These are phyloP conservation scores for Tulasnella sp. DNA, from an alignment of 768 basidiomycete genomes.

Conservation along the genomic window DNA sequence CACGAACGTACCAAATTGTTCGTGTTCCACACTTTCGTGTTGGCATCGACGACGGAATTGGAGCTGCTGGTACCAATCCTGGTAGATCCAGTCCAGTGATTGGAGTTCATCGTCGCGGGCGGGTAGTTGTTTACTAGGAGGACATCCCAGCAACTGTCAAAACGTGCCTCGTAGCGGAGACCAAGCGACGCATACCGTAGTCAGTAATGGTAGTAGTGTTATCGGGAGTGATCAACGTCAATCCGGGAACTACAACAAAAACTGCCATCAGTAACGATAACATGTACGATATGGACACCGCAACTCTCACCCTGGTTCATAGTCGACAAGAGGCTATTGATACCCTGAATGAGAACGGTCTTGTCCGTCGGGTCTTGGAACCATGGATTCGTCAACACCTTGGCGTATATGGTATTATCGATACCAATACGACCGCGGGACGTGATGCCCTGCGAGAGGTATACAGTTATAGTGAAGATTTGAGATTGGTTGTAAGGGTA, in stretches of 20 bases:
- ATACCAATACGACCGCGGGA: slow-evolving; percentile 54
- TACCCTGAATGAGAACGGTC: slow-evolving; percentile 35
- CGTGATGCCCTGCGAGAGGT: slow-evolving; percentile 48
- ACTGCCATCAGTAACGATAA: slow-evolving; percentile 23
- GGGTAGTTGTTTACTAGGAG: slow-evolving; percentile 32
- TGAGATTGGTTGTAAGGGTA: slow-evolving; percentile 40
- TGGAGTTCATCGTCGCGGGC: slow-evolving; percentile 34
- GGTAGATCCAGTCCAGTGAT: slow-evolving; percentile 52
- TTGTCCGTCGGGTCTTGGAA: slow-evolving; percentile 47
- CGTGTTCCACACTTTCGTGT: slow-evolving; percentile 41
- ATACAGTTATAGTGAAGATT: slow-evolving; percentile 51
- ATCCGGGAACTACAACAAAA: slow-evolving; percentile 32
- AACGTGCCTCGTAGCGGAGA: neutral
- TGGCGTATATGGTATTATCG: slow-evolving; percentile 34
- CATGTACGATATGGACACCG: no score
- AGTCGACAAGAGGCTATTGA: slow-evolving; percentile 37
- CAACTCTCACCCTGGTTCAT: slow-evolving; percentile 23
- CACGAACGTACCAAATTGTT: slow-evolving; percentile 30
- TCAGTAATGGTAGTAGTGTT: slow-evolving; percentile 41
- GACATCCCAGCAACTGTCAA: neutral
- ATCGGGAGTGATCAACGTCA: slow-evolving; percentile 50
- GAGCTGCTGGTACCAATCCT: slow-evolving; percentile 32
- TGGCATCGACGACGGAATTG: slow-evolving; percentile 43
- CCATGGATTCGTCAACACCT: slow-evolving; percentile 43
- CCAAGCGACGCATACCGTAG: slow-evolving; percentile 31